phyloP scores from a whole-genome alignment of 169 alveolate genomes.

The Plasmodium relictum region DNA sequence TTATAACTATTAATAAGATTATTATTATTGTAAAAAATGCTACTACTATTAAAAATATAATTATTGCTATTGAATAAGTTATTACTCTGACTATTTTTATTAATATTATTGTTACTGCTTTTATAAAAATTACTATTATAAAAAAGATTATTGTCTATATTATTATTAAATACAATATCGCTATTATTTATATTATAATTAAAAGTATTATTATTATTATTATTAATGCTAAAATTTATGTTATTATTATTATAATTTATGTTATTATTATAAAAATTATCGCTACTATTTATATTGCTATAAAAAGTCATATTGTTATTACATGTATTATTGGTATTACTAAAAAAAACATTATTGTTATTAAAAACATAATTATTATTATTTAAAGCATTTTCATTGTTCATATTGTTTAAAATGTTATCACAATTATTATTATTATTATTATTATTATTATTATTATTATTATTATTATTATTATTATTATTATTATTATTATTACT shows the following conservation, averaged over 20 bases:
- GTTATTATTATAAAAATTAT: not conserved
- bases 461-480: not conserved
- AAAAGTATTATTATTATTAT: not conserved
- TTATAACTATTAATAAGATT: not conserved
- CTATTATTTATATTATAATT: not conserved
- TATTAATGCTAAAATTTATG: not conserved
- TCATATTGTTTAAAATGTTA: not conserved
- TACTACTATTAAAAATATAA: not conserved
- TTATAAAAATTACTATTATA: not conserved
- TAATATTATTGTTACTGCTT: not conserved
- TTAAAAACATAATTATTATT: not conserved
- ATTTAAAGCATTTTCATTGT: not conserved
- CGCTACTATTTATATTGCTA: too few relatives aligned
- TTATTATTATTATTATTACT: too few relatives aligned
- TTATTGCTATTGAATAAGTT: not conserved
- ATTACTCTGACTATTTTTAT: not conserved
- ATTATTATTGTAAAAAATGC: not conserved
- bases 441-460: not conserved
- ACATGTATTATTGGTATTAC: not conserved
- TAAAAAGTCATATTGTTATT: not conserved
- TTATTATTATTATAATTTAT: slow-evolving; percentile 7
- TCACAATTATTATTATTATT: not conserved
- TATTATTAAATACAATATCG: not conserved
- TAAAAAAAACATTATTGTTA: not conserved
- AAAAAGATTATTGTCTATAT: not conserved